Evolutionary conservation across 2,329 filamentous ascomycete species (phyloP).

Genomic region (Alternaria postmessia): DNA sequence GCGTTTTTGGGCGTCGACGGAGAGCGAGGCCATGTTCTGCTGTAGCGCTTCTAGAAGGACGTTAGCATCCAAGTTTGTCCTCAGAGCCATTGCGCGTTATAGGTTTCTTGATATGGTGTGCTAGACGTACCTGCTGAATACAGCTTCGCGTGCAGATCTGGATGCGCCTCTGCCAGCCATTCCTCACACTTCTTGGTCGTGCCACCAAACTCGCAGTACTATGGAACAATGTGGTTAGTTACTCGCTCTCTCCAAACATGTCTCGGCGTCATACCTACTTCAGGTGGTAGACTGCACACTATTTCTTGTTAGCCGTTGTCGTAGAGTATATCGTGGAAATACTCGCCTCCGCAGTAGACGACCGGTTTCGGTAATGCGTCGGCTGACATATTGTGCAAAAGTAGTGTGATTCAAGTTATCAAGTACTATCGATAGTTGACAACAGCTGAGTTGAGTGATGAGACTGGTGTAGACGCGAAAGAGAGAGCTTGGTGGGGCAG

Average conservation of each 20-base stretch:
- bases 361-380: conserved; percentile 59
- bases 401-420: background rate
- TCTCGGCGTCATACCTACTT: conserved; percentile 63
- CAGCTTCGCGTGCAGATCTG: conserved; percentile 76
- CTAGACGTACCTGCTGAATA: conserved; percentile 79
- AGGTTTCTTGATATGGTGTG: background rate
- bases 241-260: conserved; percentile 2
- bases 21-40: conserved; percentile 84
- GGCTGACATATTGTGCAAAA: conserved; percentile 39
- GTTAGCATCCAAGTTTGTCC: conserved; percentile 5
- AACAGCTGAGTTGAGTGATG: conserved; percentile 8
- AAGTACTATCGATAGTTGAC: background rate
- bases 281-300: conserved; percentile 72
- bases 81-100: background rate
- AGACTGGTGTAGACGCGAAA: conserved; percentile 20
- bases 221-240: conserved; percentile 28
- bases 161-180: conserved; percentile 83
- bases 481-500: conserved; percentile 22
- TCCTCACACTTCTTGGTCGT: conserved; percentile 97
- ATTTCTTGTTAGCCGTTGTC: conserved; percentile 30
- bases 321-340: background rate
- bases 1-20: conserved; percentile 89
- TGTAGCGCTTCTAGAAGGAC: conserved; percentile 67
- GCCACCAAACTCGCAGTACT: conserved; percentile 99
- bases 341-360: conserved; percentile 68